Percentiles rank a stretch among this genome's conserved stretches.
These are phyloP conservation scores for Penicillium chermesinum DNA, from an alignment of 495 filamentous ascomycete species.

Conservation along the genomic window DNA sequence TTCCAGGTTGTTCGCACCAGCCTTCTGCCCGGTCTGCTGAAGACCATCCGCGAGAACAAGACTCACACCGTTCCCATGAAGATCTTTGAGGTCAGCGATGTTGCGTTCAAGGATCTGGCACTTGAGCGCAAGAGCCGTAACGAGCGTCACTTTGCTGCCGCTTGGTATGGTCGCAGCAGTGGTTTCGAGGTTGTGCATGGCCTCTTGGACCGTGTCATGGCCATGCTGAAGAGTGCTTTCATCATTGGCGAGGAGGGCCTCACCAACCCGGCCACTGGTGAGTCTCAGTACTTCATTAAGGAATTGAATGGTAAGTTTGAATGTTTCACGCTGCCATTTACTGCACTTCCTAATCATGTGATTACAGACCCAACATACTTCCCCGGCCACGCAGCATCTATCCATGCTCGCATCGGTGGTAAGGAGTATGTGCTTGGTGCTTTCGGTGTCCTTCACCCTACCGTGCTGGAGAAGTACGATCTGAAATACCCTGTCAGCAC, in stretches of 20 bases:
- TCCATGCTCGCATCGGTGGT: slow-evolving; percentile 66
- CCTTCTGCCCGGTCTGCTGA: slow-evolving; percentile 83
- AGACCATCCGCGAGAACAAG: slow-evolving; percentile 95
- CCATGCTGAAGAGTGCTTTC: slow-evolving; percentile 85
- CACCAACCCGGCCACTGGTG: slow-evolving; percentile 45
- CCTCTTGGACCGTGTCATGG: slow-evolving; percentile 82
- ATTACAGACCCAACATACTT: slow-evolving; percentile 78
- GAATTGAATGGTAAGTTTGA: slow-evolving; percentile 65
- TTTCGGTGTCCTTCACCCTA: slow-evolving; percentile 91
- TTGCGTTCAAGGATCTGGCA: slow-evolving; percentile 77
- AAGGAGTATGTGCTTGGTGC: slow-evolving; percentile 70
- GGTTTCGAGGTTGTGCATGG: slow-evolving; percentile 97
- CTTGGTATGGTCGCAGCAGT: slow-evolving; percentile 88
- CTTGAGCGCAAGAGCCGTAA: slow-evolving; percentile 83
- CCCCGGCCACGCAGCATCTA: slow-evolving; percentile 76
- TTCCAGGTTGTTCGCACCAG: slow-evolving; percentile 95
- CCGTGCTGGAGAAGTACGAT: slow-evolving; percentile 89
- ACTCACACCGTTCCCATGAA: slow-evolving; percentile 82
- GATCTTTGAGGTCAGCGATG: slow-evolving; percentile 89
- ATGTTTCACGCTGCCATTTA: background rate
- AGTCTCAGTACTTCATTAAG: slow-evolving; percentile 85
- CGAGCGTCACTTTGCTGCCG: slow-evolving; percentile 91
- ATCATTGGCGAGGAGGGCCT: slow-evolving; percentile 69
- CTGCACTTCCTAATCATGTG: slow-evolving; percentile 7
- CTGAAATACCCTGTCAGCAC: slow-evolving; percentile 90